Base-by-base conservation (phyloP, 768 basidiomycete species). In the Suillus americanus region DNA sequence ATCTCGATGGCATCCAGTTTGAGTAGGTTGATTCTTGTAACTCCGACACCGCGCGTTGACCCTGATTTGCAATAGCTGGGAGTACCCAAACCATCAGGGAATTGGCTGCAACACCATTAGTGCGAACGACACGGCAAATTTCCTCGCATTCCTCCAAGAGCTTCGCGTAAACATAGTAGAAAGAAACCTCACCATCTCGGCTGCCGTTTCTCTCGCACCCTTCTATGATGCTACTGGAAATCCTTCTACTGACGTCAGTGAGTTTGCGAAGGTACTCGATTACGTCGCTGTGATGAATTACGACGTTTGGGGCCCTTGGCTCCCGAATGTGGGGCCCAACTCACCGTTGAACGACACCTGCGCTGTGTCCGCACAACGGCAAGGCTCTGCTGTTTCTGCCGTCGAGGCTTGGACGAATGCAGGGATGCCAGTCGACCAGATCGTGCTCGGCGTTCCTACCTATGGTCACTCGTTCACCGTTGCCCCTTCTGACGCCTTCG, bases 301-400 rank as follows among this genome's bases (percentile, higher is more conserved):
- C 72, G 89, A 90, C 66, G 67, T 89, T 51, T 82, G 81, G 75
- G 85, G 87, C 9, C 75, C 81, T 16, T 82, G 82, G 76, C 79
- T 80, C 40, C 69, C 82, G 67, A 69, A 85, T 67, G 81, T 86
- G 57, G 94, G 94, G 4, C 86, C 96, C 3, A 94, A 92, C 72
- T 85, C 95, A 1, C 94, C 95, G 1, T 78, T 97, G 41, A 80
- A 88, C 66, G 89, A 97, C 72, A 83, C 84, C 0, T 97, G 95
- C 74, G 85, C 86, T 1, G 78, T 85, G 46, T 67, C 82, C 0
- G 77, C 77, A 5, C 78, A 89, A 65, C 89, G 86, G 57, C 73
- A 76, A n/a, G 92, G 94, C 5, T 95, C 93, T 61, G 95, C 90
- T 3, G 82, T 84, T 35, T 87, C 86, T 3, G 88, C 90, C 13